Evolutionary conservation across 2,329 filamentous ascomycete genomes (phyloP).

Genomic region (Blastomyces parvus): DNA sequence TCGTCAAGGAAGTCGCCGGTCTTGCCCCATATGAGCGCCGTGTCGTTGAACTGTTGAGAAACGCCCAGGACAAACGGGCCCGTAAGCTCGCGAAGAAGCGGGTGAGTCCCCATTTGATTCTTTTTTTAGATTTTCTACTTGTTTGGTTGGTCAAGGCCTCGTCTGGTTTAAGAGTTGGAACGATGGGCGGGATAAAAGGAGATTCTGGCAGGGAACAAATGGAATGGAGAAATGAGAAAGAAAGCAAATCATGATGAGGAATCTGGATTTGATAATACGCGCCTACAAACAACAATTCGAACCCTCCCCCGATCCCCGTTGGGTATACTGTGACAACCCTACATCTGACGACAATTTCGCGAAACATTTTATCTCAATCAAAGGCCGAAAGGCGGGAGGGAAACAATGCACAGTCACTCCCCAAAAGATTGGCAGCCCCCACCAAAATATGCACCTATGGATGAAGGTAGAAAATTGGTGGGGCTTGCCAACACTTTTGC

Average conservation of each 20-base stretch:
- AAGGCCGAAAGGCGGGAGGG: neutral
- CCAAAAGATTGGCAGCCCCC: too few species aligned
- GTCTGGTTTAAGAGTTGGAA: neutral
- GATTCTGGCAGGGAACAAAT: neutral
- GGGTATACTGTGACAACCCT: neutral
- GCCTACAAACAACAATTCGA: neutral
- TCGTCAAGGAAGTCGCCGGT: conserved; percentile 96
- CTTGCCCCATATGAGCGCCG: conserved; percentile 95
- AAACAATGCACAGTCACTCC: too few species aligned
- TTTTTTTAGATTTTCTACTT: conserved; percentile 7
- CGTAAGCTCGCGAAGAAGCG: conserved; percentile 99
- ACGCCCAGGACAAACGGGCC: conserved; percentile 98
- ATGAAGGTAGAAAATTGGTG: too few species aligned
- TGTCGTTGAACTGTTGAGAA: conserved; percentile 97
- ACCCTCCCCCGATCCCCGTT: neutral
- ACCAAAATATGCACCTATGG: too few species aligned
- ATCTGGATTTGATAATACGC: neutral
- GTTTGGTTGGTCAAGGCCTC: conserved; percentile 19
- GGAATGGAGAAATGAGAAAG: neutral
- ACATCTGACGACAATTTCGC: neutral
- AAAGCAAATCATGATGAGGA: neutral
- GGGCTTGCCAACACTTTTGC: too few species aligned
- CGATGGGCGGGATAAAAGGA: neutral
- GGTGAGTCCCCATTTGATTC: conserved; percentile 46
- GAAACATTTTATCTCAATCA: neutral